phyloP scores from a whole-genome alignment of 148 eudicot genomes.

The Suaeda aralocaspica region DNA sequence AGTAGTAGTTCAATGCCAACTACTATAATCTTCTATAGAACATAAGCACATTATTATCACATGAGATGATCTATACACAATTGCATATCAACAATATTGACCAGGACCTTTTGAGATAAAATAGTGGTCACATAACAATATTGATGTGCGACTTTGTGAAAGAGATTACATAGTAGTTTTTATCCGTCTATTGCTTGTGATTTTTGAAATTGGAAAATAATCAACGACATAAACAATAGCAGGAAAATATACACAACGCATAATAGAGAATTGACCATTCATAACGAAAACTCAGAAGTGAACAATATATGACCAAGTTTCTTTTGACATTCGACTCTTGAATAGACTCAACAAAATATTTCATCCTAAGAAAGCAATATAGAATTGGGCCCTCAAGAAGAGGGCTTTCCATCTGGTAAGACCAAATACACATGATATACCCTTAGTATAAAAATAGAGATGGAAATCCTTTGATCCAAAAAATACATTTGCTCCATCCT shows the following conservation, averaged over 20 bases:
- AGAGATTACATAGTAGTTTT: no score
- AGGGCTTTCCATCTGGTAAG: conserved; percentile 19
- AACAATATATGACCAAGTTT: conserved; percentile 6
- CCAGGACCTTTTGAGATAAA: no score
- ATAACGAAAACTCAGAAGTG: conserved; percentile 16
- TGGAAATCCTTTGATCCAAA: conserved; percentile 10
- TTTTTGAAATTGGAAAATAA: no score
- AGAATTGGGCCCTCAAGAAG: conserved; percentile 28
- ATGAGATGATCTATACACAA: no score
- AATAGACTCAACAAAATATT: conserved; percentile 1
- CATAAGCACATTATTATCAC: no score
- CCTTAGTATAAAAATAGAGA: conserved; percentile 4
- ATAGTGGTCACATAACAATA: no score
- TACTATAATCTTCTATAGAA: no score
- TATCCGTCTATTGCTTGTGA: no score
- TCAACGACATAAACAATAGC: neutral
- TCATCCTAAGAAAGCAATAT: neutral
- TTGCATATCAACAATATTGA: no score
- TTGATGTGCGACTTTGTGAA: no score
- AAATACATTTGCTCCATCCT: conserved; percentile 8
- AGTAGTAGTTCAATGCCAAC: no score
- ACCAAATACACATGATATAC: conserved; percentile 12
- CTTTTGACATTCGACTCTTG: conserved; percentile 13
- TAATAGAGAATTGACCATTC: conserved; percentile 9
- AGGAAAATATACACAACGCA: conserved; percentile 11